Conservation (phyloP, 2,329 filamentous ascomycete species). For the Metarhizium humberi region DNA sequence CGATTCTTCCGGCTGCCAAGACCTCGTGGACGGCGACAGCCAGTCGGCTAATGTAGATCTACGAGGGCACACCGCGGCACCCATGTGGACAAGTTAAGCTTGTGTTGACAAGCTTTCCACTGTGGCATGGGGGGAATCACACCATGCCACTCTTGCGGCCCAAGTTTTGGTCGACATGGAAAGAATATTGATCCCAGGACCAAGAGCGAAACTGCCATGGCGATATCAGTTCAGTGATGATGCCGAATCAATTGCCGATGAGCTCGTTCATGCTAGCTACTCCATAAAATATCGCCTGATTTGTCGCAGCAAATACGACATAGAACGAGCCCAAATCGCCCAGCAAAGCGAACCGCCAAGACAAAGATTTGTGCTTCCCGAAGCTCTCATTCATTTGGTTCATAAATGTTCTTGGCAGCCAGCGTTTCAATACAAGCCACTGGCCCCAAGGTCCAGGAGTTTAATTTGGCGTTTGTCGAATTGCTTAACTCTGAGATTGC, state of each 20-base stretch:
- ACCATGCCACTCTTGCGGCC: background rate
- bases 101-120: constrained; percentile 1
- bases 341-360: background rate
- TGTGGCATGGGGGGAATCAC: background rate
- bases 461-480: background rate
- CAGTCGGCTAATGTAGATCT: background rate
- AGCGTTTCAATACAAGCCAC: background rate
- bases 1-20: background rate
- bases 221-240: background rate
- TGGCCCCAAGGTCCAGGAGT: background rate
- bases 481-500: background rate
- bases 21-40: background rate
- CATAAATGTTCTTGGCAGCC: background rate
- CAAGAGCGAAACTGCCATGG: background rate
- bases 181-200: background rate
- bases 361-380: background rate
- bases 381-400: background rate
- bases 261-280: background rate
- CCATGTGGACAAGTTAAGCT: background rate
- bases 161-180: background rate
- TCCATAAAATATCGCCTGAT: background rate
- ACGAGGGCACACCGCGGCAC: background rate
- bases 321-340: background rate
- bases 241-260: background rate
- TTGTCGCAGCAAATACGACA: background rate